A percentile compares a stretch with the other conserved stretches of the same genome.
These are phyloP conservation scores for Dissoconium aciculare DNA, from an alignment of 2,329 filamentous ascomycete species.

Conservation along the genomic window DNA sequence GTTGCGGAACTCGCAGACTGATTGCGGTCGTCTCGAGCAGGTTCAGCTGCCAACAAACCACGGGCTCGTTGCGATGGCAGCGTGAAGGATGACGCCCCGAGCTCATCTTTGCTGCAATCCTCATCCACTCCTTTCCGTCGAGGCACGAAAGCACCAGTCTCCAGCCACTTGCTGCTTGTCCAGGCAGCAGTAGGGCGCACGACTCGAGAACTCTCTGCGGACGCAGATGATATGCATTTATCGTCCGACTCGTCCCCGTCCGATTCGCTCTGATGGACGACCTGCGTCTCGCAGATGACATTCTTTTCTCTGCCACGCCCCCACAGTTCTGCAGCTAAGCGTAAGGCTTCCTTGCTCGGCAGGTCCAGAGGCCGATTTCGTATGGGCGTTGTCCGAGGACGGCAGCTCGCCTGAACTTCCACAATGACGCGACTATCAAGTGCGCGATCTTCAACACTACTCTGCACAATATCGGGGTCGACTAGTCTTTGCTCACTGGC, in stretches of 20 bases:
- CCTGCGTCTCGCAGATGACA: conserved; percentile 1
- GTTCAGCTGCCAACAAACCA: no score
- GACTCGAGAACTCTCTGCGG: no score
- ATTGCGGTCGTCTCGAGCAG: no score
- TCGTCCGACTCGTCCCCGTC: no score
- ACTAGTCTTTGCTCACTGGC: no score
- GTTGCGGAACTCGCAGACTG: no score
- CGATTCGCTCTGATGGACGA: background rate
- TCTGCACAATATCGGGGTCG: background rate
- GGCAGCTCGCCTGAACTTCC: conserved; percentile 10
- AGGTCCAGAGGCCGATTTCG: conserved; percentile 6
- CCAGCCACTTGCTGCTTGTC: conserved; percentile 14
- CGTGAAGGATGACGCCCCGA: conserved; percentile 11
- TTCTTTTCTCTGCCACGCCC: conserved; percentile 1
- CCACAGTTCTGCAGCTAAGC: conserved; percentile 9
- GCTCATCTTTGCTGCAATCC: conserved; percentile 14
- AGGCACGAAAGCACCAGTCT: conserved; percentile 9
- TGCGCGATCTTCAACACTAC: background rate
- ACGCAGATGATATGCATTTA: no score
- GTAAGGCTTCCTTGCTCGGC: conserved; percentile 12
- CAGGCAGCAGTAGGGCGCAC: conserved; percentile 15
- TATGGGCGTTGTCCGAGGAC: conserved; percentile 6
- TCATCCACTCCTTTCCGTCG: conserved; percentile 11
- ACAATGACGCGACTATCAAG: background rate
- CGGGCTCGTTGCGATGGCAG: conserved; percentile 9